Percentiles rank a stretch among this genome's conserved stretches.
Evolutionary conservation across 1,139 yeast species (phyloP).

Genomic region (Zygoascus hellenicus): DNA sequence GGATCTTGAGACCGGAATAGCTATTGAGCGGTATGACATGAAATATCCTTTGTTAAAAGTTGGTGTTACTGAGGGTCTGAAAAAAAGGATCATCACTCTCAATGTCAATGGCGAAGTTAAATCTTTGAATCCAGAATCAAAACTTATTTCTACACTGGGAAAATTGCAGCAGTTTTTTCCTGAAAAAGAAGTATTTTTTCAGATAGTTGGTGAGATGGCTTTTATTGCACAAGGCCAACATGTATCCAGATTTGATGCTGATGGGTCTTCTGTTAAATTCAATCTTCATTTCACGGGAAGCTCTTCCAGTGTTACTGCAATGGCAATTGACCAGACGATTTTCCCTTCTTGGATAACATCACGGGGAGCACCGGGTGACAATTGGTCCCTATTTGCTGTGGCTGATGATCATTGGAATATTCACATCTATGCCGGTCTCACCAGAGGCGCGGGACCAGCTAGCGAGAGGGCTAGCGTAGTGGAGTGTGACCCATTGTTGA

Average conservation of each 20-base stretch:
- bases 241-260: conserved; percentile 6
- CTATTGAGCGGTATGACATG: conserved; percentile 1
- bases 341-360: conserved; percentile 27
- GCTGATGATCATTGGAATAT: conserved; percentile 37
- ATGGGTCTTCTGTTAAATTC: conserved; percentile 3
- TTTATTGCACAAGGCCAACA: conserved; percentile 6
- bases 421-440: conserved; percentile 28
- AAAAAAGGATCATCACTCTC: background rate
- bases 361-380: conserved; percentile 45
- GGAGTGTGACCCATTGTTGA: conserved; percentile 31
- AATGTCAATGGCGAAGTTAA: background rate
- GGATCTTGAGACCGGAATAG: conserved; percentile 20
- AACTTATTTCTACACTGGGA: background rate
- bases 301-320: conserved; percentile 17
- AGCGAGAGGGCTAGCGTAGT: conserved; percentile 24
- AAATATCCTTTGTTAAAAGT: background rate
- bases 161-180: background rate
- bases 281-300: background rate
- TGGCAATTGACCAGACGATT: conserved; percentile 22
- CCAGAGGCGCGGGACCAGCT: conserved; percentile 36
- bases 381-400: conserved; percentile 48
- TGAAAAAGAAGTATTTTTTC: conserved; percentile 10
- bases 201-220: conserved; percentile 9
- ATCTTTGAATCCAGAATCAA: background rate
- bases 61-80: conserved; percentile 3